These are phyloP conservation scores for Dendrobium chrysotoxum DNA, from an alignment of 106 monocot species.

Conservation along the genomic window DNA sequence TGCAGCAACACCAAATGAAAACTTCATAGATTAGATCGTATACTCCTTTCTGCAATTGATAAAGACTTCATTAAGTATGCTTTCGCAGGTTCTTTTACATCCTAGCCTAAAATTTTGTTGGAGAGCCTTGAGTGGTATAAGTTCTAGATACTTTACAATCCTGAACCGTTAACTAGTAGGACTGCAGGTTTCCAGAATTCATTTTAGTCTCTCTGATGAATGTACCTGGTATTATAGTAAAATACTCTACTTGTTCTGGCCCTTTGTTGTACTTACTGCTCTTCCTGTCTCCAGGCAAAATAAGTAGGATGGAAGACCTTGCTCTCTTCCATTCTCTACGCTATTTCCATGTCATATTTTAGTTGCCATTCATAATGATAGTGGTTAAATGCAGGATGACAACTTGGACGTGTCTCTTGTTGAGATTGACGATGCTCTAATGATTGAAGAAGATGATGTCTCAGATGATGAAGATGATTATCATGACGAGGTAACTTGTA, in stretches of 20 bases:
- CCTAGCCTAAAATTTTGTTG: no score
- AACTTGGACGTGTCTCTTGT: conserved; percentile 72
- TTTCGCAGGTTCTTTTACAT: no score
- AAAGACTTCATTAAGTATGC: no score
- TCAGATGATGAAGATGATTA: conserved; percentile 85
- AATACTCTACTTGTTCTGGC: not conserved
- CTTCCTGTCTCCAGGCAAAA: not conserved
- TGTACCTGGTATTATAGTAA: not conserved
- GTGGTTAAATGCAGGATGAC: conserved; percentile 52
- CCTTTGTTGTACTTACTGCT: not conserved
- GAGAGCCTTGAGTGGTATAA: not conserved
- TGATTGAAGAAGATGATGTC: conserved; percentile 97
- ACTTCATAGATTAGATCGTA: no score
- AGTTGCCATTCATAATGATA: not conserved
- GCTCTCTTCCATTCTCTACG: not conserved
- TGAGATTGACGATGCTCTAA: conserved; percentile 83
- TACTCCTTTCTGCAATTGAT: no score
- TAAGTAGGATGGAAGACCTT: not conserved
- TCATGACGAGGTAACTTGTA: conserved; percentile 54
- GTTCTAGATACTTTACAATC: not conserved
- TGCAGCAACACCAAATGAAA: no score
- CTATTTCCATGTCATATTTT: not conserved
- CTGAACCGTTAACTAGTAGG: not conserved
- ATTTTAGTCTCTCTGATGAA: not conserved
- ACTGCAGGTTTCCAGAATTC: not conserved